Evolutionary conservation across 805 yeast genomes (phyloP).

Genomic region (Ogataea pini): DNA sequence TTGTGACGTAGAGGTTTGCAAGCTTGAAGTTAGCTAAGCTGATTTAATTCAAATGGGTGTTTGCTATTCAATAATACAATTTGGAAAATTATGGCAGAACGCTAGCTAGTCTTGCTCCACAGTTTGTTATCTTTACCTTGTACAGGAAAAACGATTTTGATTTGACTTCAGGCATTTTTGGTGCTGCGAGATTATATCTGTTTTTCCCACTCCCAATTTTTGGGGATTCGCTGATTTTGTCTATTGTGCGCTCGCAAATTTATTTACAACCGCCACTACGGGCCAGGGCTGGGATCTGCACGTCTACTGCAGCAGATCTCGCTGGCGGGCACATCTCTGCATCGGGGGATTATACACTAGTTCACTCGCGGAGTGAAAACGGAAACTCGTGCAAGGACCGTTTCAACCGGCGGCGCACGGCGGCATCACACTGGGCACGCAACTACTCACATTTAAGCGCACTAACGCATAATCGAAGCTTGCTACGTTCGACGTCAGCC

Average conservation of each 20-base stretch:
- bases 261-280: slow-evolving; percentile 7
- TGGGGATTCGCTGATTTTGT: slow-evolving; percentile 6
- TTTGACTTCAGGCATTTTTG: neutral
- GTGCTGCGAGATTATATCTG: slow-evolving; percentile 6
- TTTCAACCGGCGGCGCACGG: neutral
- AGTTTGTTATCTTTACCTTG: neutral
- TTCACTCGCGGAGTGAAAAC: neutral
- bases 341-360: neutral
- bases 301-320: slow-evolving; percentile 5
- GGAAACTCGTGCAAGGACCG: slow-evolving; percentile 1
- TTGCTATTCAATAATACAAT: too few relatives aligned
- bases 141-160: neutral
- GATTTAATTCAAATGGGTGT: too few relatives aligned
- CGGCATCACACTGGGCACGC: neutral
- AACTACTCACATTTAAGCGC: neutral
- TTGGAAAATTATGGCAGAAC: neutral
- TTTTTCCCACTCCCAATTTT: neutral
- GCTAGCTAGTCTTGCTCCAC: neutral
- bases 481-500: neutral
- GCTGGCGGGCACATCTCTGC: neutral
- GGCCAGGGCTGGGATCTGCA: slow-evolving; percentile 9
- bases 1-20: neutral
- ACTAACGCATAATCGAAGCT: neutral
- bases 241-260: neutral
- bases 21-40: neutral